Evolutionary conservation across 495 filamentous ascomycete genomes (phyloP).

Genomic region (Oidiodendron maius): DNA sequence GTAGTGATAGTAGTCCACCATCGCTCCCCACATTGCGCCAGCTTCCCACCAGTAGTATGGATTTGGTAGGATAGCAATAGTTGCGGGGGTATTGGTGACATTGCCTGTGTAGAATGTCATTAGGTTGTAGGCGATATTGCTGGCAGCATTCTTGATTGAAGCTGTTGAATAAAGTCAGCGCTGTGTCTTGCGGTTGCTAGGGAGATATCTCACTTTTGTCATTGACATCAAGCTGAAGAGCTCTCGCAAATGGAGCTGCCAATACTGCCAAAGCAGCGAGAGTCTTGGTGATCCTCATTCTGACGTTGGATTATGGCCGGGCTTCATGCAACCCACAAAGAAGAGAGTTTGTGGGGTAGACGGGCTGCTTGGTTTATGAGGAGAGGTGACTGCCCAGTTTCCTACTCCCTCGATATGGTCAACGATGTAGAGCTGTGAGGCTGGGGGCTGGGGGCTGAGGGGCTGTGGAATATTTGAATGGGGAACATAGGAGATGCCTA

Average conservation of each 20-base stretch:
- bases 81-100: slow-evolving; percentile 60
- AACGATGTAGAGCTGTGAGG: too few relatives aligned
- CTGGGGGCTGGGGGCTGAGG: too few relatives aligned
- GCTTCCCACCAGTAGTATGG: slow-evolving; percentile 86
- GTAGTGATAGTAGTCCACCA: slow-evolving; percentile 81
- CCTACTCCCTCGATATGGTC: too few relatives aligned
- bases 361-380: not conserved
- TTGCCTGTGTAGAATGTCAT: slow-evolving; percentile 56
- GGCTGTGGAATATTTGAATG: too few relatives aligned
- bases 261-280: not conserved
- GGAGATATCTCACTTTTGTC: not conserved
- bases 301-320: not conserved
- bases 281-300: not conserved
- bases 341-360: not conserved
- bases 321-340: not conserved
- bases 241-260: not conserved
- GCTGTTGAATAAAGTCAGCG: slow-evolving; percentile 4
- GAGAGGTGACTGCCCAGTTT: not conserved
- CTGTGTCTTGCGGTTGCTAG: not conserved
- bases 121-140: slow-evolving; percentile 18
- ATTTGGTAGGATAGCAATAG: slow-evolving; percentile 63
- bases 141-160: slow-evolving; percentile 18
- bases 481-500: not conserved
- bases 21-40: slow-evolving; percentile 71
- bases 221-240: slow-evolving; percentile 4